Conservation (phyloP, 441 rosid species). For the Populus hybrid region DNA sequence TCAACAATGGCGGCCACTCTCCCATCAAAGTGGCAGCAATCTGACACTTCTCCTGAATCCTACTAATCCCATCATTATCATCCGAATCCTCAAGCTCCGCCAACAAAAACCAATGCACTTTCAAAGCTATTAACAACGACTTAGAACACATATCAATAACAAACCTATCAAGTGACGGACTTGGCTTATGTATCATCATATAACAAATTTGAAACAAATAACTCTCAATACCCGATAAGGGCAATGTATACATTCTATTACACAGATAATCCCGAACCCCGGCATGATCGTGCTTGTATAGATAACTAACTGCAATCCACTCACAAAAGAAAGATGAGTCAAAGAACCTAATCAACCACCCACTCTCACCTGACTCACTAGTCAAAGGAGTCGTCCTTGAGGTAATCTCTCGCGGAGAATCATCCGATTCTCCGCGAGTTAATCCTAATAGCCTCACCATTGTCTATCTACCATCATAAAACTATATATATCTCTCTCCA, state of each 20-base stretch:
- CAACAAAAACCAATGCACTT: conserved; percentile 97
- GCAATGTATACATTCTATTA: conserved; percentile 96
- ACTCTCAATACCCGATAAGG: conserved; percentile 86
- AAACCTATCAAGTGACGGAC: conserved; percentile 97
- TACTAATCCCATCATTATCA: conserved; percentile 92
- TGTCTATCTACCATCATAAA: conserved; percentile 45
- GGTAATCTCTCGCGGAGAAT: conserved; percentile 88
- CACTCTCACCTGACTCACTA: conserved; percentile 83
- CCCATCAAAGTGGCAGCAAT: conserved; percentile 96
- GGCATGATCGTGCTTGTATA: conserved; percentile 88
- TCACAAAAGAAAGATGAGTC: conserved; percentile 97
- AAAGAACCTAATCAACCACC: conserved; percentile 98
- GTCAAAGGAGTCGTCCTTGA: conserved; percentile 49
- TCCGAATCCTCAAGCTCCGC: conserved; percentile 95
- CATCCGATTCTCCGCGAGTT: conserved; percentile 63
- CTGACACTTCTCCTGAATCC: conserved; percentile 98
- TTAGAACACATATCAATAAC: conserved; percentile 88
- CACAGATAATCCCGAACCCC: conserved; percentile 97
- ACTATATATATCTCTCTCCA: conserved; percentile 20
- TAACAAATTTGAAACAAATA: conserved; percentile 93
- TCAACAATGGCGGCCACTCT: conserved; percentile 83
- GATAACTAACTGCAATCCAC: conserved; percentile 99
- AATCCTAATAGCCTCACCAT: conserved; percentile 96
- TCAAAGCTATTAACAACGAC: conserved; percentile 81
- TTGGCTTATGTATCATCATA: conserved; percentile 94